These are phyloP conservation scores for Russula olivacea DNA, from an alignment of 768 basidiomycete species.

Conservation along the genomic window DNA sequence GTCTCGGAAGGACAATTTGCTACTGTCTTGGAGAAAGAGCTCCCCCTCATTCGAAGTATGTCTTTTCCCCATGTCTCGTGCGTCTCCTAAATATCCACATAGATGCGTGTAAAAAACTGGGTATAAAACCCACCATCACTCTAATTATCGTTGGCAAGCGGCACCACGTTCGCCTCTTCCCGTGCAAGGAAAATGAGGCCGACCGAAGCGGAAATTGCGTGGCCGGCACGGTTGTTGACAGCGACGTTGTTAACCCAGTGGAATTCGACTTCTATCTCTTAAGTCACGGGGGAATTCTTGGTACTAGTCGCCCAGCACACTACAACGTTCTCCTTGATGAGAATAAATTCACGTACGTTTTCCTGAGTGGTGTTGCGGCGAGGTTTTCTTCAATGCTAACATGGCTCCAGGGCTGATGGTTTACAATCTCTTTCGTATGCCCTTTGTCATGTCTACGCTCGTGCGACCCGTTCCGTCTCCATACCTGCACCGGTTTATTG, in stretches of 20 bases:
- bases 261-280: constrained; percentile 77
- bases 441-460: constrained; percentile 74
- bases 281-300: constrained; percentile 70
- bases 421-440: constrained; percentile 69
- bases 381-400: constrained; percentile 11
- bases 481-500: constrained; percentile 82
- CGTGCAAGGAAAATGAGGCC: constrained; percentile 37
- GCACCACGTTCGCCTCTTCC: constrained; percentile 64
- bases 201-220: constrained; percentile 69
- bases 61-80: background rate
- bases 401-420: constrained; percentile 46
- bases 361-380: background rate
- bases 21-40: constrained; percentile 48
- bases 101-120: constrained; percentile 59
- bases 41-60: constrained; percentile 54
- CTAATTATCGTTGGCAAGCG: constrained; percentile 77
- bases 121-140: constrained; percentile 62
- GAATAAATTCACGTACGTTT: constrained; percentile 54
- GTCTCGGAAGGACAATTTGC: constrained; percentile 53
- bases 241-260: constrained; percentile 59
- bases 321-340: constrained; percentile 49
- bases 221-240: constrained; percentile 75
- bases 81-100: constrained; percentile 1
- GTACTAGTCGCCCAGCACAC: constrained; percentile 65
- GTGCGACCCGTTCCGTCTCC: constrained; percentile 74